A percentile compares a stretch with the other conserved stretches of the same genome.
phyloP scores from a whole-genome alignment of 441 rosid genomes.

The Populus tomentosa region DNA sequence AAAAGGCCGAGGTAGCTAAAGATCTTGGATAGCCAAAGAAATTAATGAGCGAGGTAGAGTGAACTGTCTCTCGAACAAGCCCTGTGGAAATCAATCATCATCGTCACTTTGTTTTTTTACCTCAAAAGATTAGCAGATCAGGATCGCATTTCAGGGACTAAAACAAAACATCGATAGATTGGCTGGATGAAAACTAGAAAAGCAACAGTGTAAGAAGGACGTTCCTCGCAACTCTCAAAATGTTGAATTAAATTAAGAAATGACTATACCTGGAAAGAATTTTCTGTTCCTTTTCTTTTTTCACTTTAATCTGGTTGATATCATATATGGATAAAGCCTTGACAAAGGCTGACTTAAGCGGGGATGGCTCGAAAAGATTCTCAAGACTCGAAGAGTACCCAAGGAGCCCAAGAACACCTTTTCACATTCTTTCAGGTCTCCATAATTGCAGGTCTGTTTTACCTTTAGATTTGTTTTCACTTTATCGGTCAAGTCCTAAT shows the following conservation, averaged over 20 bases:
- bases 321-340: conserved; percentile 18
- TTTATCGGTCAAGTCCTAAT: background rate
- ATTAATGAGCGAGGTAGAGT: too few species aligned
- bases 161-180: too few species aligned
- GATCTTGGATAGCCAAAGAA: too few species aligned
- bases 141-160: too few species aligned
- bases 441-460: conserved; percentile 6
- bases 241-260: too few species aligned
- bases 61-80: conserved; percentile 5
- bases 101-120: too few species aligned
- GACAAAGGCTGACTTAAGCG: conserved; percentile 21
- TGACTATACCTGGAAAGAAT: too few species aligned
- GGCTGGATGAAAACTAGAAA: too few species aligned
- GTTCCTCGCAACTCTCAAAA: too few species aligned
- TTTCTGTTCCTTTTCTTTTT: conserved; percentile 9
- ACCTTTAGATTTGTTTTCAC: background rate
- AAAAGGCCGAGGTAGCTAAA: background rate
- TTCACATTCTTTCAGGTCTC: conserved; percentile 24
- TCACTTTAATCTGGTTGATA: conserved; percentile 4
- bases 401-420: conserved; percentile 15
- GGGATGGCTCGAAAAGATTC: conserved; percentile 32
- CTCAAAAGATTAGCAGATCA: too few species aligned
- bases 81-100: too few species aligned
- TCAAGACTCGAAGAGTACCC: background rate
- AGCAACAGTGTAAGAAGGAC: too few species aligned